Evolutionary conservation across 1,139 yeast species (phyloP).

Genomic region (Taiozyma onychis): DNA sequence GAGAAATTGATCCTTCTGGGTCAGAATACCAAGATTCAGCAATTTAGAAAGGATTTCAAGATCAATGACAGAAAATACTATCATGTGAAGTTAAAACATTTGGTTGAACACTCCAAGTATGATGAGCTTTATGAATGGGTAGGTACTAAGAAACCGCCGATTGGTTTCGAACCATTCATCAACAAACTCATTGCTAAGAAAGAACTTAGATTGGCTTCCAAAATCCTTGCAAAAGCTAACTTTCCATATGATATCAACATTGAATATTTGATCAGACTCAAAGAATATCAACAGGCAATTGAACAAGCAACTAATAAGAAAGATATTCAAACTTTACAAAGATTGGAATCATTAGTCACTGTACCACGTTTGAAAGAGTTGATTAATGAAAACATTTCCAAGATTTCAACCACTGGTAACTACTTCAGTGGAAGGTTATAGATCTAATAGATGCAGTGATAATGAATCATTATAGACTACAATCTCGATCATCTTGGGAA

Average conservation of each 20-base stretch:
- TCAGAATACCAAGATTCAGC: slow-evolving; percentile 54
- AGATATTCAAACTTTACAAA: slow-evolving; percentile 29
- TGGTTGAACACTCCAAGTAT: slow-evolving; percentile 49
- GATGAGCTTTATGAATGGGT: slow-evolving; percentile 51
- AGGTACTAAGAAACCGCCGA: slow-evolving; percentile 53
- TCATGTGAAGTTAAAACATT: slow-evolving; percentile 52
- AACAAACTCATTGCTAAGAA: slow-evolving; percentile 22
- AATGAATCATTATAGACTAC: not conserved
- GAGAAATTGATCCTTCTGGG: slow-evolving; percentile 46
- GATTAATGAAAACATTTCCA: slow-evolving; percentile 3
- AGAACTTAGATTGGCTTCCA: slow-evolving; percentile 14
- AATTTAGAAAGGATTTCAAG: slow-evolving; percentile 55
- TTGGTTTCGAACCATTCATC: slow-evolving; percentile 67
- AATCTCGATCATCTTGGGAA: not conserved
- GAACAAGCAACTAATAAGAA: slow-evolving; percentile 53
- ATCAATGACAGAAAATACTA: slow-evolving; percentile 60
- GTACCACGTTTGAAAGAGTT: slow-evolving; percentile 7
- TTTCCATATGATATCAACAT: slow-evolving; percentile 30
- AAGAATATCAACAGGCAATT: slow-evolving; percentile 51
- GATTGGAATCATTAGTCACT: slow-evolving; percentile 3
- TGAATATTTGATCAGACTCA: slow-evolving; percentile 45
- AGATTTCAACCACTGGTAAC: slow-evolving; percentile 2
- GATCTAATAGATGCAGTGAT: not conserved
- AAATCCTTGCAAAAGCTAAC: slow-evolving; percentile 8
- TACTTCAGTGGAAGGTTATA: not conserved